Base-by-base conservation (phyloP, 2,329 filamentous ascomycete genomes). In the Massarina eburnea region DNA sequence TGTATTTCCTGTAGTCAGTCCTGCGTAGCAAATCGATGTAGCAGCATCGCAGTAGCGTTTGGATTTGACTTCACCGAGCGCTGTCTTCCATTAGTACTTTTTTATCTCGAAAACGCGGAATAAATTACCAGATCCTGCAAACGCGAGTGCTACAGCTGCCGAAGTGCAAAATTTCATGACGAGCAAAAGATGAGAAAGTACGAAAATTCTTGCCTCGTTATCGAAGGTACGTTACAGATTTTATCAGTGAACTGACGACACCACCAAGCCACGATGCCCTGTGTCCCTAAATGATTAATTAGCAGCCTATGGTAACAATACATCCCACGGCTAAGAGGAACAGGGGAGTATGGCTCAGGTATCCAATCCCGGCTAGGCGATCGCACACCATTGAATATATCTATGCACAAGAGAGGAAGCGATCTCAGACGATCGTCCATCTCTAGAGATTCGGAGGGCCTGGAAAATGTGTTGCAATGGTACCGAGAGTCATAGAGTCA, bases 1-100 rank as follows among this genome's bases (percentile, higher is more conserved):
- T 4, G 64, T 45, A 44, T 71, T 69, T 24, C 64, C 62, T 46
- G 61, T 73, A 10, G 66, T 71, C 59, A 71, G 72, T 4, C 70
- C 67, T 20, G 75, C 68, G 46, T 74, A 77, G 17, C 68, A 75
- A 43, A 78, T 70, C 10, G 55, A 58, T 1, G 58, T 59, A 15
- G 33, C 18, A 9, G 45, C 10, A 38, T 66, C 61, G 29, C 62
- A 66, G 36, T 63, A 64, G 8, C 58, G 54, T 41, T 48, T 49
- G 7, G 55, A 54, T 15, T 38, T 38, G 35, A 42, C 49, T 29
- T 65, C 55, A 15, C 46, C 51, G 1, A 47, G 32, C 15, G 36
- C 62, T 64, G 18, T 2, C 30, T 18, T 9, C 22, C n/a, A 17
- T 19, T 18, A 20, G 40, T 3, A 39, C 19, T 35, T 9, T 9